Percentiles rank a stretch among this genome's conserved stretches.
Conservation (phyloP, 805 yeast genomes). For the Lipomyces lipofer region DNA sequence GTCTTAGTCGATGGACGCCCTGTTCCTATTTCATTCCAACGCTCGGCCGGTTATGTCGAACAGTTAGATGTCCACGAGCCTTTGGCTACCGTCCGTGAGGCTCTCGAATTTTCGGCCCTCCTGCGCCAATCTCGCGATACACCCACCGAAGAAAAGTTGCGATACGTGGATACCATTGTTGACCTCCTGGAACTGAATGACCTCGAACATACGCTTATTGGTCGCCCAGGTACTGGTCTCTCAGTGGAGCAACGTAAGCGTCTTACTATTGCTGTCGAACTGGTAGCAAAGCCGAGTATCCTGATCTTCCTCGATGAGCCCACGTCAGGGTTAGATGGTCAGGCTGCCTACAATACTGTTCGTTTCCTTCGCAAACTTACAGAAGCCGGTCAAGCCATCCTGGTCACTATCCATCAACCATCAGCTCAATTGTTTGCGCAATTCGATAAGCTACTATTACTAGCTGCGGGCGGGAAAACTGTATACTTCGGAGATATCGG, state of each 20-base stretch:
- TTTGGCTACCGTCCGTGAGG: conserved; percentile 70
- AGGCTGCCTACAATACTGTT: conserved; percentile 67
- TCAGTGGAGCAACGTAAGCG: conserved; percentile 69
- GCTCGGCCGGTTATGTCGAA: conserved; percentile 77
- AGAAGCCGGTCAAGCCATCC: conserved; percentile 68
- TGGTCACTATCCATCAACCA: conserved; percentile 77
- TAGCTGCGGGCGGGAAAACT: conserved; percentile 74
- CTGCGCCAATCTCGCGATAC: conserved; percentile 64
- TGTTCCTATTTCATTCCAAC: conserved; percentile 64
- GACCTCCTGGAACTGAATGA: conserved; percentile 63
- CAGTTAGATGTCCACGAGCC: conserved; percentile 75
- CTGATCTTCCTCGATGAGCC: conserved; percentile 66
- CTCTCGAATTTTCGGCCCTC: conserved; percentile 67
- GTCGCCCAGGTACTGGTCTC: conserved; percentile 70
- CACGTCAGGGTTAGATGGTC: conserved; percentile 66
- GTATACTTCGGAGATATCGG: conserved; percentile 84
- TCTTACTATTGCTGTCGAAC: conserved; percentile 68
- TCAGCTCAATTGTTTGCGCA: conserved; percentile 67
- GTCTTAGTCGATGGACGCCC: conserved; percentile 68
- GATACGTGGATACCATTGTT: conserved; percentile 67
- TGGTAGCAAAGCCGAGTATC: conserved; percentile 66
- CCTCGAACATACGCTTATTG: conserved; percentile 74
- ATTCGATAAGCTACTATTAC: conserved; percentile 63
- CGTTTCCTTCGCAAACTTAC: conserved; percentile 65
- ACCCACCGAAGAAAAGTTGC: conserved; percentile 58